Base-by-base conservation (phyloP, 495 filamentous ascomycete species). In the Aspergillus hancockii region DNA sequence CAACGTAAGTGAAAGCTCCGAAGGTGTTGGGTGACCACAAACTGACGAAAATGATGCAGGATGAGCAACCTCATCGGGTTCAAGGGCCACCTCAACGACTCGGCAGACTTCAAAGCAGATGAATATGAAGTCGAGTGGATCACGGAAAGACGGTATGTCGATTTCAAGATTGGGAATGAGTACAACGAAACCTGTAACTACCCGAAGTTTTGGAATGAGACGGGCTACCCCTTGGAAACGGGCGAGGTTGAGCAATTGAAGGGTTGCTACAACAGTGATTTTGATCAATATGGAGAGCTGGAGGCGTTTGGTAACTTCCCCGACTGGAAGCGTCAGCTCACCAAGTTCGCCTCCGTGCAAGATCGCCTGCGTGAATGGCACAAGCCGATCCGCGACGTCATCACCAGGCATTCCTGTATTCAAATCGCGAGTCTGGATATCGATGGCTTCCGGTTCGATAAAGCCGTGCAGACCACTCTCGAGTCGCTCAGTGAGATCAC, bases 311-410 rank as follows among this genome's bases (percentile, higher is more conserved):
- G 87, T 55, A 82, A 85, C 31, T 88, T 76, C 52, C 85, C 85
- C 1, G 86, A 89, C 62, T 90, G 84, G 82, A 74, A 88, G 63
- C 78, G 81, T 62, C 81, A 90, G 68, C 75, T 91, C 34, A 81
- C 87, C 16, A 90, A 90, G 61, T 90, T 90, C 66, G 85, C 87
- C 28, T 88, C 82, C 36, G 88, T 90, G 4, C 88, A 91, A 70
- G 88, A 91, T 65, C 86, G 88, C 58, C 76, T 91, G 9, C 84
- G 88, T 22, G 88, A 90, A 60, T 91, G 88, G 88, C 66, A 81
- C 14, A 84, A 85, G 3, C 75, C 76, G 36, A 87, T 90, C 2
- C 68, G 77, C 19, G 75, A 82, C 36, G 81, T 83, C 43, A 69
- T 91, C 36, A 77, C 81, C 46, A 81, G 75, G 23, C 88, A 90